Base-by-base conservation (phyloP, 1,139 yeast species). In the Candida sp. region DNA sequence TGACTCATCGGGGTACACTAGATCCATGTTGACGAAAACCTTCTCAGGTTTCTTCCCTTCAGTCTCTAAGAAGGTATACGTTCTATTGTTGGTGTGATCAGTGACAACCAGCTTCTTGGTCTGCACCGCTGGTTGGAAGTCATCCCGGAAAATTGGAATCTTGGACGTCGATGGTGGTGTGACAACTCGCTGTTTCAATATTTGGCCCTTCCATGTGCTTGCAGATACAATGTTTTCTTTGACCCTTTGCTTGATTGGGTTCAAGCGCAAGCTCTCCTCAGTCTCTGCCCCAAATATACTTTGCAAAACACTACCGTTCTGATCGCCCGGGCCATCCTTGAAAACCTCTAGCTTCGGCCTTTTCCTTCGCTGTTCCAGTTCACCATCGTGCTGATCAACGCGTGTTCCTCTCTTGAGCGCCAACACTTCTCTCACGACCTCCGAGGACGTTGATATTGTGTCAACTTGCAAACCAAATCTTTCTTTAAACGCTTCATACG, bases 131-230 rank as follows among this genome's bases (percentile, higher is more conserved):
- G 25, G 47, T 7, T 34, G 28, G 7, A 51, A 55, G 25, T 53
- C 49, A 8, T 53, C 54, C n/a, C 54, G 54, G 47, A 58, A 66
- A 5, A 66, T 63, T 33, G 54, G 61, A 11, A 66, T 56, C 47
- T 63, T 65, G 5, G 49, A 45, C 31, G 41, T 12, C 5, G 44
- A 23, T 4, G 46, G 25, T 25, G 32, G 40, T 17, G 38, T 38
- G 0, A 56, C 51, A 4, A 47, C 54, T 39, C 62, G 67, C 59
- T 82, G 87, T 26, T 67, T 69, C 32, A 86, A 55, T 0, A 72
- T 74, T 60, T 88, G 88, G 0, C 94, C 96, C 1, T 72, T 72
- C 91, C 96, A 87, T 0, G 88, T 81, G n/a, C 70, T 73, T 0
- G 93, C 77, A 3, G 73, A 72, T 35, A 83, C 50, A 1, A 68